Evolutionary conservation across 2,329 filamentous ascomycete species (phyloP), one percentile per base, ranked within the genome.

Genomic region (Claviceps monticola): DNA sequence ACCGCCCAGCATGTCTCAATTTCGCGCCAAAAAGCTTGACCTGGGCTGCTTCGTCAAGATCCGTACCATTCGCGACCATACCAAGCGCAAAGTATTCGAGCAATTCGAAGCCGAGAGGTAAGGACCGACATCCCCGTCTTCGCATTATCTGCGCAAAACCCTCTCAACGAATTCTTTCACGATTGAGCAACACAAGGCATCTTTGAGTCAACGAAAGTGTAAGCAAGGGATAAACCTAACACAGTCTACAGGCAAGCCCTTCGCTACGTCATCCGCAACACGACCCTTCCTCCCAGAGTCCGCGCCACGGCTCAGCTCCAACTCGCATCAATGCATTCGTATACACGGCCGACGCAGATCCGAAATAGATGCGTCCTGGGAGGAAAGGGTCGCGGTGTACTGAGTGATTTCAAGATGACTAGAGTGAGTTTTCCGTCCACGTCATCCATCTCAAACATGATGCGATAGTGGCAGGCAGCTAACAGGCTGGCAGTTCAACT

Each of bases 291-390:
- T 1, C 75, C 82, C 52, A 81, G 90, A 62, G 82, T 86, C 49
- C 86, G 94, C 62, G 88, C 88, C 56, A 86, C 95, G 67, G 93
- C 93, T 43, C 91, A 97, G 73, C 80, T 98, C 52, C 84, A 97
- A 71, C 76, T 98, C 58, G 82, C 85, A 3, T 85, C 95, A 71
- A 96, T 97, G 91, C 90, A 96, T 73, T 83, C 81, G 74, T 97
- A 97, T 71, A 97, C 93, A 38, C 79, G 90, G 55, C 82, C 88
- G 53, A 95, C 91, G 48, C 90, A 96, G 74, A 90, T 98, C 67
- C 83, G 85, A 68, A 97, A 96, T 71, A 76, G 93, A 59, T 98
- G 93, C 73, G 84, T 95, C 50, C 79, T 91, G 66, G 89, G 89
- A 58, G 93, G 93, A n/a, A 89, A 88, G 67, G 84, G 84, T 17